A percentile compares a stretch with the other conserved stretches of the same genome.
phyloP scores from a whole-genome alignment of 1,284 basidiomycete species.

The Ustilago shanxiensis region DNA sequence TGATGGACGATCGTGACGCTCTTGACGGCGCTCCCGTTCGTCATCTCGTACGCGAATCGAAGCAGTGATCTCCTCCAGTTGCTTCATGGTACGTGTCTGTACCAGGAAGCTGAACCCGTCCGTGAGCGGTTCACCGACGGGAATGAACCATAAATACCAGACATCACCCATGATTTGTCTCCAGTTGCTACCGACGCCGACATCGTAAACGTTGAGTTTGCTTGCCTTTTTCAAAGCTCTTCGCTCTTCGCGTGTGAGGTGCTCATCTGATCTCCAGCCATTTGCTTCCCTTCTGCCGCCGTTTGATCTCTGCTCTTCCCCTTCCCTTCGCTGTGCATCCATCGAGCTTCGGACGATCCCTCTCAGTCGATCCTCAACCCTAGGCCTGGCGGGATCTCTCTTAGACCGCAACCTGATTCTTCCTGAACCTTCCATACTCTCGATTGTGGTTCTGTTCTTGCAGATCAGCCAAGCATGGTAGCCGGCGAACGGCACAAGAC shows the following conservation, averaged over 20 bases:
- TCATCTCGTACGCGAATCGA: constrained; percentile 27
- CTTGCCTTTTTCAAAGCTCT: constrained; percentile 54
- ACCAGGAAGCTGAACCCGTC: constrained; percentile 54
- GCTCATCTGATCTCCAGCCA: constrained; percentile 53
- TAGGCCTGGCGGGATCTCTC: constrained; percentile 18
- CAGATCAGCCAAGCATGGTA: constrained; percentile 68
- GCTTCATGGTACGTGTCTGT: constrained; percentile 36
- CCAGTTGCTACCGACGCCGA: constrained; percentile 57
- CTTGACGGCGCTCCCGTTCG: not conserved
- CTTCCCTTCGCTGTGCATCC: not conserved
- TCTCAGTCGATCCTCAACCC: constrained; percentile 43
- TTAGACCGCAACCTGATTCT: constrained; percentile 42
- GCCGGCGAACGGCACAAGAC: constrained; percentile 61
- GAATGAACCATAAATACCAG: constrained; percentile 58
- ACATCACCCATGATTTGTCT: constrained; percentile 54
- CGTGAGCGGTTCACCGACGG: constrained; percentile 51
- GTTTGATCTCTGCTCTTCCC: not conserved
- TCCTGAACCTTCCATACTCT: constrained; percentile 69
- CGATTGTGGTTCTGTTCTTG: constrained; percentile 70
- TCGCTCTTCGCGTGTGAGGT: constrained; percentile 54
- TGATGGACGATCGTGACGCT: not conserved
- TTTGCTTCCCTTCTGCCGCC: not conserved
- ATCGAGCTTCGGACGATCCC: constrained; percentile 22
- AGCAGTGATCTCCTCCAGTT: constrained; percentile 53
- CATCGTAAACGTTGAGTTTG: constrained; percentile 65